phyloP scores from a whole-genome alignment of 2,329 filamentous ascomycete species.

The Chrysosporium queenslandicum region DNA sequence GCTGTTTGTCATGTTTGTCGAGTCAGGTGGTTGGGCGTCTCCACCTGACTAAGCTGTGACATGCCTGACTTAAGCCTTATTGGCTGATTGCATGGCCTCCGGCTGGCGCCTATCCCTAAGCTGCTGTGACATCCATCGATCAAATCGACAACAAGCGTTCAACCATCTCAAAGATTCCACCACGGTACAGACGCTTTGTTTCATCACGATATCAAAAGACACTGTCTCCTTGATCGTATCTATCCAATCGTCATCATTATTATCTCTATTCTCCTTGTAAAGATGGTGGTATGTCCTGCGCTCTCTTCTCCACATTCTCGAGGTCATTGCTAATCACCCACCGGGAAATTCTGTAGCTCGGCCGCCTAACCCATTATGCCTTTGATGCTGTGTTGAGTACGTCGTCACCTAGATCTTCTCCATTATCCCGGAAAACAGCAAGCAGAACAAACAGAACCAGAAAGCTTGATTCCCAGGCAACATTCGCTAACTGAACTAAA shows the following conservation, averaged over 20 bases:
- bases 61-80: too few relatives aligned
- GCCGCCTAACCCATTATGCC: slow-evolving; percentile 85
- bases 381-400: slow-evolving; percentile 88
- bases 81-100: too few relatives aligned
- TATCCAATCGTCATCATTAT: background rate
- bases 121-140: too few relatives aligned
- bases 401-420: slow-evolving; percentile 27
- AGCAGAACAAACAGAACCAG: too few relatives aligned
- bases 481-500: slow-evolving; percentile 29
- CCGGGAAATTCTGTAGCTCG: slow-evolving; percentile 67
- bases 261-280: slow-evolving; percentile 16
- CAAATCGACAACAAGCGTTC: background rate
- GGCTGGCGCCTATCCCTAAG: too few relatives aligned
- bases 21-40: too few relatives aligned
- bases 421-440: background rate
- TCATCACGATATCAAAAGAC: background rate
- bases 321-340: slow-evolving; percentile 46
- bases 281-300: slow-evolving; percentile 34
- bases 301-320: slow-evolving; percentile 32
- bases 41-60: slow-evolving; percentile 3
- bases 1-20: too few relatives aligned
- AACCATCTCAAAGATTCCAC: too few relatives aligned
- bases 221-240: background rate
- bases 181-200: too few relatives aligned
- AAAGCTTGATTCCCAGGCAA: too few relatives aligned